Conservation (phyloP, 2,329 filamentous ascomycete species). For the Aspergillus proliferans region DNA sequence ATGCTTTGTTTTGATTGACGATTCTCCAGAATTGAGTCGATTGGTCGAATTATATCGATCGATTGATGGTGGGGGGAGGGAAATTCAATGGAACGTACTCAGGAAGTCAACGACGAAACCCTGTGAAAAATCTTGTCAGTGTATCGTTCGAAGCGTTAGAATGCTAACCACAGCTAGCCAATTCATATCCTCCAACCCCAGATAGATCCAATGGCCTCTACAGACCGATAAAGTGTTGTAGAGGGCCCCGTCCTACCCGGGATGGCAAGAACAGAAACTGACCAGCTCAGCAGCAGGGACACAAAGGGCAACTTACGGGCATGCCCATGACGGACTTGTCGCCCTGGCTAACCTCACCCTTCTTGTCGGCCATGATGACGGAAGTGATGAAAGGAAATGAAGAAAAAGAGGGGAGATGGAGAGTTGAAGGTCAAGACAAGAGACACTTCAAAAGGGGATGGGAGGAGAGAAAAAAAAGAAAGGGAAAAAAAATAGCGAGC, state of each 20-base stretch:
- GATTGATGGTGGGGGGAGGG: conserved; percentile 1
- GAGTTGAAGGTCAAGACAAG: conserved; percentile 26
- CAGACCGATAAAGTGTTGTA: neutral
- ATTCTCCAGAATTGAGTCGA: conserved; percentile 5
- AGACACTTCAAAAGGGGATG: conserved; percentile 27
- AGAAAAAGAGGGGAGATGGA: conserved; percentile 32
- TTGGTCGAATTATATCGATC: conserved; percentile 3
- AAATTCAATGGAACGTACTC: conserved; percentile 67
- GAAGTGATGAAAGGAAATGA: conserved; percentile 36
- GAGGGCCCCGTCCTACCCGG: neutral
- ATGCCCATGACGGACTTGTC: conserved; percentile 52
- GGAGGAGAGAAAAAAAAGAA: conserved; percentile 37
- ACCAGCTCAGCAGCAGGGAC: conserved; percentile 8
- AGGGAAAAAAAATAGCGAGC: conserved; percentile 31
- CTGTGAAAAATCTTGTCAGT: conserved; percentile 44
- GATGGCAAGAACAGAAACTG: conserved; percentile 7
- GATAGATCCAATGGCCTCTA: neutral
- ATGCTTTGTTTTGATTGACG: neutral
- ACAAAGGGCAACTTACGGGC: conserved; percentile 35
- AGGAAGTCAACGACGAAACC: conserved; percentile 97
- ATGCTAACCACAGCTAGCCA: neutral
- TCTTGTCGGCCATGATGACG: conserved; percentile 37
- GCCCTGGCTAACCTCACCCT: conserved; percentile 44
- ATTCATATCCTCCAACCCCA: conserved; percentile 6
- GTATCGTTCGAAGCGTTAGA: neutral